These are phyloP conservation scores for Agaricus blazei DNA, from an alignment of 768 basidiomycete species.

Conservation along the genomic window DNA sequence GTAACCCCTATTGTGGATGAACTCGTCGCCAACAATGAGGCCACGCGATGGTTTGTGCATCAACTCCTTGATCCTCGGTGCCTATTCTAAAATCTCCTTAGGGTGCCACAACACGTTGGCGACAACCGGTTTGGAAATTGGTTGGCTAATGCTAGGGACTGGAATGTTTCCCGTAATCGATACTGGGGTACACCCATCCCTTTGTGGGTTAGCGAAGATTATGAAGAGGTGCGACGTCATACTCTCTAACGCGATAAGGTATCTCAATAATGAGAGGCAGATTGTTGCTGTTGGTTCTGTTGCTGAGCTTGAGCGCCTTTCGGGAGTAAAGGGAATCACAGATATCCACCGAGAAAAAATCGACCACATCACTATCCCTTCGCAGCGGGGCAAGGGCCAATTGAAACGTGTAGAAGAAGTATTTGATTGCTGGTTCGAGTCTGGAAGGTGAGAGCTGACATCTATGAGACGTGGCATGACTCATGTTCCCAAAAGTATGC, in stretches of 20 bases:
- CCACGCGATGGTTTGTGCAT: constrained; percentile 72
- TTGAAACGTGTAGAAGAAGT: constrained; percentile 94
- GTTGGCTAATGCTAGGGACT: constrained; percentile 97
- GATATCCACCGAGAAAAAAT: constrained; percentile 94
- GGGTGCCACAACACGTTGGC: constrained; percentile 90
- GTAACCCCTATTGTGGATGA: constrained; percentile 83
- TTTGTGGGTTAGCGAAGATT: constrained; percentile 91
- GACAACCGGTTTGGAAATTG: constrained; percentile 95
- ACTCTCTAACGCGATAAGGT: neutral
- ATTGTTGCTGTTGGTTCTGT: constrained; percentile 86
- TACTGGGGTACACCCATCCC: constrained; percentile 99
- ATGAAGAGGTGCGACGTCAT: constrained; percentile 61
- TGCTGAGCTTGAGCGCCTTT: constrained; percentile 78
- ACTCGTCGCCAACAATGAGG: constrained; percentile 85
- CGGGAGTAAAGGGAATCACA: constrained; percentile 77
- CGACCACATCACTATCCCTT: constrained; percentile 95
- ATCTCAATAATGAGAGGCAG: constrained; percentile 28
- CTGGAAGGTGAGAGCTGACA: constrained; percentile 65
- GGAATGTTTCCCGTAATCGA: constrained; percentile 98
- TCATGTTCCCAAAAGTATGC: constrained; percentile 69
- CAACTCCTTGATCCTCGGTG: neutral
- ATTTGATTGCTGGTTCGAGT: constrained; percentile 99
- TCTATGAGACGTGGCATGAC: neutral
- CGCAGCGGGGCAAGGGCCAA: constrained; percentile 77
- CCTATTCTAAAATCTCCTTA: constrained; percentile 23